Conservation (phyloP, 352 stramenopile species). For the Globisporangium cylindrosporum region DNA sequence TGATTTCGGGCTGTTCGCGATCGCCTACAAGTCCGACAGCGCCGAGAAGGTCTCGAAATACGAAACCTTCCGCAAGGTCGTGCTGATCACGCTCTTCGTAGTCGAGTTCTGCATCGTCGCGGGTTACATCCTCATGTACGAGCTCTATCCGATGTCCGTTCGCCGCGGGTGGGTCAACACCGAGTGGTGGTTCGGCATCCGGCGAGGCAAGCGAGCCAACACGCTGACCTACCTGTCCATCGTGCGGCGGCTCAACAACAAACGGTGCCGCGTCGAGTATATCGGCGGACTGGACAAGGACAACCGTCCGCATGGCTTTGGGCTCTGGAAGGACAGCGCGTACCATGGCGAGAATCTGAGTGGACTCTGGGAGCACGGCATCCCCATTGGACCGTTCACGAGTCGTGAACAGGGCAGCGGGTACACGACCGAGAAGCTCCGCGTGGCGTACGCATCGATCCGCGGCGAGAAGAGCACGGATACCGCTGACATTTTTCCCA, state of each 20-base stretch:
- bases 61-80: conserved; percentile 12
- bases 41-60: conserved; percentile 1
- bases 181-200: conserved; percentile 32
- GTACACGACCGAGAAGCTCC: conserved; percentile 39
- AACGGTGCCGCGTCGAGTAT: conserved; percentile 35
- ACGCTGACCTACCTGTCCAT: conserved; percentile 30
- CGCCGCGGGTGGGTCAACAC: conserved; percentile 33
- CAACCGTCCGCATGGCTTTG: conserved; percentile 42
- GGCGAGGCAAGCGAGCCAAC: conserved; percentile 25
- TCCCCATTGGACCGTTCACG: conserved; percentile 48
- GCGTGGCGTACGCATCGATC: conserved; percentile 36
- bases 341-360: conserved; percentile 55
- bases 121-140: conserved; percentile 35
- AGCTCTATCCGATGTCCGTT: conserved; percentile 41
- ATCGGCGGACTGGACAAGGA: conserved; percentile 36
- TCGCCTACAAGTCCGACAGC: conserved; percentile 6
- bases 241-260: conserved; percentile 9
- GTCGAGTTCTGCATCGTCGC: conserved; percentile 31
- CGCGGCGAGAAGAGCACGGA: conserved; percentile 19
- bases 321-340: conserved; percentile 45
- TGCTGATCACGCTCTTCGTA: conserved; percentile 25
- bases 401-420: conserved; percentile 46
- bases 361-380: conserved; percentile 42
- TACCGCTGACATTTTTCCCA: conserved; percentile 14
- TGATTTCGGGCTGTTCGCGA: conserved; percentile 25